Conservation (phyloP, 306 rosid genomes). For the Prosopis cineraria region DNA sequence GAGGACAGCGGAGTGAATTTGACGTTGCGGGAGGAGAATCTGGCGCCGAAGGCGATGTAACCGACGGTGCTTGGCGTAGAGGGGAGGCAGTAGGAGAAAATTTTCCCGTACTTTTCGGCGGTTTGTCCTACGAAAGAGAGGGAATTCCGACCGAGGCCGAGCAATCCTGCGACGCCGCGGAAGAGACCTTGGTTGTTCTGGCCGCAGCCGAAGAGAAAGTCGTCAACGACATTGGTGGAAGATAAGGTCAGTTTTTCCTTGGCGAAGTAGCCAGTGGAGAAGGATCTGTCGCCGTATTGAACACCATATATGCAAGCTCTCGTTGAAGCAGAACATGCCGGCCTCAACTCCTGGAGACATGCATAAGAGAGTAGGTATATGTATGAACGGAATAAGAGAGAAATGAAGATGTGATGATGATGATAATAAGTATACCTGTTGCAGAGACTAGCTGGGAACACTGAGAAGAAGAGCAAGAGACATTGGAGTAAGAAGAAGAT, state of each 20-base stretch:
- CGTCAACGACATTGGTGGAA: neutral
- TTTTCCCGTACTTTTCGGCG: neutral
- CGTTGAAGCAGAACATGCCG: neutral
- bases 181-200: neutral
- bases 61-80: neutral
- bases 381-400: no score
- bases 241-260: neutral
- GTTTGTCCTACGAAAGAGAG: neutral
- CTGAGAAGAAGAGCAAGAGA: conserved; percentile 44
- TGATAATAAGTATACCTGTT: conserved; percentile 47
- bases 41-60: neutral
- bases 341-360: neutral
- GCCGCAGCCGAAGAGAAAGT: neutral
- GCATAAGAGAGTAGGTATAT: neutral
- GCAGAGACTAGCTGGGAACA: conserved; percentile 58
- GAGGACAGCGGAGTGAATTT: neutral
- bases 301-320: neutral
- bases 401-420: no score
- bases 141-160: neutral
- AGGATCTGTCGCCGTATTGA: neutral
- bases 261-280: neutral
- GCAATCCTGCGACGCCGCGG: neutral
- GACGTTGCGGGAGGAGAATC: neutral
- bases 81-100: neutral
- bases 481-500: conserved; percentile 49